Evolutionary conservation across 2,329 filamentous ascomycete species (phyloP).

Genomic region (Sarocladiaceae sp.): DNA sequence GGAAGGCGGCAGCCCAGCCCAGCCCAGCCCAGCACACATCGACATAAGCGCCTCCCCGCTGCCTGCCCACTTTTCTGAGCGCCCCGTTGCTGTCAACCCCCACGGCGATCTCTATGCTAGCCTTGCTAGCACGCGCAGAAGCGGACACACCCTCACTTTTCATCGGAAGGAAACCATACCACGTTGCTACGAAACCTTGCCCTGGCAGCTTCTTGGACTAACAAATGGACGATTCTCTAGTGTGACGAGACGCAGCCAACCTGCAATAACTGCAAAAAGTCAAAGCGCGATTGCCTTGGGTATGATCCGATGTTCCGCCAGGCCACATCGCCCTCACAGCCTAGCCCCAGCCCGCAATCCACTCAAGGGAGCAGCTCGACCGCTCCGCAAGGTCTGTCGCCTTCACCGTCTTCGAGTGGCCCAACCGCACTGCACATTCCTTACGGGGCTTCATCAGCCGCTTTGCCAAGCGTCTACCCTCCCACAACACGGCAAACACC

Average conservation of each 20-base stretch:
- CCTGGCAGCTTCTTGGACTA: slow-evolving; percentile 6
- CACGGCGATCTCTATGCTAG: too few species aligned
- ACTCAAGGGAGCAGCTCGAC: slow-evolving; percentile 2
- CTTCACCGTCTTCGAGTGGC: neutral
- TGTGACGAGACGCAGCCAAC: slow-evolving; percentile 94
- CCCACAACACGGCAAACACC: slow-evolving; percentile 5
- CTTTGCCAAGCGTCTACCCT: slow-evolving; percentile 3
- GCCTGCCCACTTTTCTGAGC: too few species aligned
- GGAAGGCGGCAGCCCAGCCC: too few species aligned
- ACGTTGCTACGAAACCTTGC: too few species aligned
- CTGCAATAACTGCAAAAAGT: slow-evolving; percentile 86
- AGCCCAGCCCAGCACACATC: too few species aligned
- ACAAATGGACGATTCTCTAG: slow-evolving; percentile 53
- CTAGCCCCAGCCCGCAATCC: slow-evolving; percentile 48
- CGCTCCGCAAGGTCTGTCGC: neutral
- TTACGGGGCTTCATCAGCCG: slow-evolving; percentile 2
- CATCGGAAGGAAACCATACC: too few species aligned
- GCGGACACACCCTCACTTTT: too few species aligned
- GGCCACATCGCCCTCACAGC: slow-evolving; percentile 46
- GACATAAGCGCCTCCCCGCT: too few species aligned
- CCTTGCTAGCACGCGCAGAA: too few species aligned
- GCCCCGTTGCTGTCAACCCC: too few species aligned
- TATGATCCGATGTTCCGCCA: slow-evolving; percentile 85
- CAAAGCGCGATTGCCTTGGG: slow-evolving; percentile 77
- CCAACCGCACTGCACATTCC: slow-evolving; percentile 2